Conservation (phyloP, 2,329 filamentous ascomycete genomes). For the Zasmidium citrigriseum region DNA sequence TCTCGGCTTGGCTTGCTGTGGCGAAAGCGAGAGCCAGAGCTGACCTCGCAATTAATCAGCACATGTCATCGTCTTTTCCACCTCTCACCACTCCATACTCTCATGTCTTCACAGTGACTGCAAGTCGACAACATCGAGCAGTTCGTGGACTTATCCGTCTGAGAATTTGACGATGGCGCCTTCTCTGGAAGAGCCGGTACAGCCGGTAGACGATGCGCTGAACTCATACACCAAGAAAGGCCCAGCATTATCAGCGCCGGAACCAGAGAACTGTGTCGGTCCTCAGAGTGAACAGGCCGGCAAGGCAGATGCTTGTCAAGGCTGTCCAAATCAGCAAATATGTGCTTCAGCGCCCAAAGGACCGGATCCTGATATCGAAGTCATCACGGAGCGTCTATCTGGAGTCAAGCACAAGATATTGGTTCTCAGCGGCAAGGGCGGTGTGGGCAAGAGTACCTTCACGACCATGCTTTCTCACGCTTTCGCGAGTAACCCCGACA, state of each 20-base stretch:
- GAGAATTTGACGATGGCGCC: conserved; percentile 65
- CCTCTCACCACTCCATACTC: not conserved
- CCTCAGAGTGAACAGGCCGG: conserved; percentile 73
- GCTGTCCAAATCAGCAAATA: conserved; percentile 93
- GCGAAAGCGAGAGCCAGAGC: not conserved
- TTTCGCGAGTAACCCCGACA: conserved; percentile 78
- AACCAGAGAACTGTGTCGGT: conserved; percentile 72
- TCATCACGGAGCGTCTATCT: conserved; percentile 80
- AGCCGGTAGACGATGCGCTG: conserved; percentile 59
- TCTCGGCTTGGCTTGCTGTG: not conserved
- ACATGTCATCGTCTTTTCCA: conserved; percentile 2
- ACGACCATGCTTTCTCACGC: conserved; percentile 85
- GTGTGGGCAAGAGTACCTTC: conserved; percentile 95
- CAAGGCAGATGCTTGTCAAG: conserved; percentile 79
- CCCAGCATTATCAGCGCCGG: conserved; percentile 82
- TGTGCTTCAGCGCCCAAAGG: conserved; percentile 94
- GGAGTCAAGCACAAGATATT: conserved; percentile 89
- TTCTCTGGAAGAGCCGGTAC: conserved; percentile 69
- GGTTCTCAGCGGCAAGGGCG: conserved; percentile 90
- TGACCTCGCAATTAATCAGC: conserved; percentile 7
- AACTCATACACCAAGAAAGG: conserved; percentile 74
- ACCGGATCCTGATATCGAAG: conserved; percentile 87
- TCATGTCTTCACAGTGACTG: not conserved
- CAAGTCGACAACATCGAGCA: too few species aligned
- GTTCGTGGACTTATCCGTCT: too few species aligned